These are phyloP conservation scores for Gossypium ekmanianum DNA, from an alignment of 345 rosid species.

Conservation along the genomic window DNA sequence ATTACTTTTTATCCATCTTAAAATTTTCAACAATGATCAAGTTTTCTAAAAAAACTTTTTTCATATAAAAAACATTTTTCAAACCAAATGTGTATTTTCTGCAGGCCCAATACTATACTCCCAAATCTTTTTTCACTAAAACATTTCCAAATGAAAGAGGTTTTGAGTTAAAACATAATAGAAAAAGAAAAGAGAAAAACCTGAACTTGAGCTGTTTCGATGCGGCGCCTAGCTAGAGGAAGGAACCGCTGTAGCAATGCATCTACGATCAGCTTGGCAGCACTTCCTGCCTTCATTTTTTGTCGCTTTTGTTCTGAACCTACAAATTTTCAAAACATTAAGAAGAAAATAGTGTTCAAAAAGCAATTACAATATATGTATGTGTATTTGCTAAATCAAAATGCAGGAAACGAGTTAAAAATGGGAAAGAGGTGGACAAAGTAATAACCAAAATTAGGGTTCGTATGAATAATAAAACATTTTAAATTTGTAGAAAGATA, in stretches of 20 bases:
- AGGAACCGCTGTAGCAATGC: constrained; percentile 94
- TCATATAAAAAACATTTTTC: too few relatives aligned
- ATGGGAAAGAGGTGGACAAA: not conserved
- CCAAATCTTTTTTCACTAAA: too few relatives aligned
- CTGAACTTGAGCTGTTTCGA: constrained; percentile 99
- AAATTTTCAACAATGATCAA: too few relatives aligned
- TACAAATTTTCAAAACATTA: constrained; percentile 3
- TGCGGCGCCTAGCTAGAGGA: constrained; percentile 92
- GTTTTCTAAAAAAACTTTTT: too few relatives aligned
- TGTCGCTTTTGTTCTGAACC: not conserved
- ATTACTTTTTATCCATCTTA: too few relatives aligned
- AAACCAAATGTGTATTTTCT: too few relatives aligned
- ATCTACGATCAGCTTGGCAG: constrained; percentile 92
- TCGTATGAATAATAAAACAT: not conserved
- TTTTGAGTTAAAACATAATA: too few relatives aligned
- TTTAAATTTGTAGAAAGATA: not conserved
- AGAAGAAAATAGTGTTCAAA: not conserved
- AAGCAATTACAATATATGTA: not conserved
- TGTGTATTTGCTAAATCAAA: not conserved
- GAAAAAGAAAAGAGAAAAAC: constrained; percentile 25
- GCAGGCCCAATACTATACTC: too few relatives aligned
- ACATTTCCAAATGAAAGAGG: too few relatives aligned
- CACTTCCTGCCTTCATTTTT: constrained; percentile 85
- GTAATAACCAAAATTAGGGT: constrained; percentile 11
- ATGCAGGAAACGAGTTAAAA: not conserved